Evolutionary conservation across 106 monocot genomes (phyloP).

Genomic region (Acorus gramineus): DNA sequence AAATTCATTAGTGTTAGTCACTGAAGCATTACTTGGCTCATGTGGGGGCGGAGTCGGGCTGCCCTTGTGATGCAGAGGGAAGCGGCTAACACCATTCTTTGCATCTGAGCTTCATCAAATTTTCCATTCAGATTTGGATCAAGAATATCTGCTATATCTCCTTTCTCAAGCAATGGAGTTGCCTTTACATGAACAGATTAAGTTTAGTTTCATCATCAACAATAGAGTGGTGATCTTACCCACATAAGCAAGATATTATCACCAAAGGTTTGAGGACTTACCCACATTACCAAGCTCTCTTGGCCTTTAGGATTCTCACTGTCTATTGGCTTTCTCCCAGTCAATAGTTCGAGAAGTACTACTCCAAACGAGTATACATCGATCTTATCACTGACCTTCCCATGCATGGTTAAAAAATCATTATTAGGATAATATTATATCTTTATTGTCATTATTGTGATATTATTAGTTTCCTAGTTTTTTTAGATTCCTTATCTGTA

Average conservation of each 20-base stretch:
- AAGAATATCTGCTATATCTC: conserved; percentile 39
- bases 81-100: conserved; percentile 51
- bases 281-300: conserved; percentile 90
- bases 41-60: conserved; percentile 60
- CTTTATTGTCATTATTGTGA: too few species aligned
- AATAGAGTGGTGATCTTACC: too few species aligned
- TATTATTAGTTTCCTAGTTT: too few species aligned
- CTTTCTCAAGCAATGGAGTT: conserved; percentile 43
- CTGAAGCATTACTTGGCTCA: conserved; percentile 37
- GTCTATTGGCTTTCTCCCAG: conserved; percentile 71
- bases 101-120: conserved; percentile 46
- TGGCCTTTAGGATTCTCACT: conserved; percentile 51
- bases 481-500: too few species aligned
- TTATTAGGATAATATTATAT: too few species aligned
- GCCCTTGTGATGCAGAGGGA: conserved; percentile 55
- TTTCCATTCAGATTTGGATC: conserved; percentile 48
- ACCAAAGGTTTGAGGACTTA: conserved; percentile 19
- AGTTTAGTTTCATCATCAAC: not conserved
- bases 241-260: too few species aligned
- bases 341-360: conserved; percentile 77
- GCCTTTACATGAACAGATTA: conserved; percentile 30
- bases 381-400: conserved; percentile 72
- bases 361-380: conserved; percentile 93
- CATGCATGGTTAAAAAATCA: too few species aligned
- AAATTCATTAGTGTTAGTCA: too few species aligned